These are phyloP conservation scores for Peronosclerospora sorghi DNA, from an alignment of 352 stramenopile species.

Conservation along the genomic window DNA sequence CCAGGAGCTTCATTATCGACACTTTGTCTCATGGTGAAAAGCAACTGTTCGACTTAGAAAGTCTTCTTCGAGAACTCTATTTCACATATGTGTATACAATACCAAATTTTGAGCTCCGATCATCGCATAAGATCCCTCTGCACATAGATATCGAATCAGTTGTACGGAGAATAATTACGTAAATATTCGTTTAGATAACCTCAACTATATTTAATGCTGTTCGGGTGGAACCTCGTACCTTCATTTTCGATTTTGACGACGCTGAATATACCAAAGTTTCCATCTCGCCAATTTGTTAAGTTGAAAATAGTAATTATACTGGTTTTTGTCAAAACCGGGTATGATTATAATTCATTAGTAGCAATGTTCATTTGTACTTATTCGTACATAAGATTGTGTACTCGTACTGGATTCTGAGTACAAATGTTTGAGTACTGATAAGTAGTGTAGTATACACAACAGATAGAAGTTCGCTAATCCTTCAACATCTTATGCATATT, in stretches of 20 bases:
- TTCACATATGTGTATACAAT: not conserved
- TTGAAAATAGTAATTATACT: not conserved
- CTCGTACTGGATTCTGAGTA: too few relatives aligned
- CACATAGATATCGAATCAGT: constrained; percentile 6
- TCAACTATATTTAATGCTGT: constrained; percentile 61
- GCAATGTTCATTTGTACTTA: constrained; percentile 9
- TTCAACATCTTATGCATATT: too few relatives aligned
- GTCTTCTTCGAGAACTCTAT: not conserved
- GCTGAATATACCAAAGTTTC: constrained; percentile 1
- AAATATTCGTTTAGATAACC: not conserved
- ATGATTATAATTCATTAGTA: too few relatives aligned
- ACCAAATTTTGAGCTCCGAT: constrained; percentile 46
- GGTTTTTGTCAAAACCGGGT: too few relatives aligned
- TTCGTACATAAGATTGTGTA: too few relatives aligned
- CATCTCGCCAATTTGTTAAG: not conserved
- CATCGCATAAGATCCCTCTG: constrained; percentile 60
- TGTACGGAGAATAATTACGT: not conserved
- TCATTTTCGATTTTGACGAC: constrained; percentile 4
- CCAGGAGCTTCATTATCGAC: too few relatives aligned
- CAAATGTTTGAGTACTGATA: too few relatives aligned
- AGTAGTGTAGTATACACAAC: too few relatives aligned
- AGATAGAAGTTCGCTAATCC: too few relatives aligned
- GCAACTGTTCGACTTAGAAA: too few relatives aligned
- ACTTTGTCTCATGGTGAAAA: too few relatives aligned
- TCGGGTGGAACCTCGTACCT: constrained; percentile 13